Evolutionary conservation across 306 rosid genomes (phyloP), one percentile per base, ranked within the genome.

Genomic region (Malus sieversii): DNA sequence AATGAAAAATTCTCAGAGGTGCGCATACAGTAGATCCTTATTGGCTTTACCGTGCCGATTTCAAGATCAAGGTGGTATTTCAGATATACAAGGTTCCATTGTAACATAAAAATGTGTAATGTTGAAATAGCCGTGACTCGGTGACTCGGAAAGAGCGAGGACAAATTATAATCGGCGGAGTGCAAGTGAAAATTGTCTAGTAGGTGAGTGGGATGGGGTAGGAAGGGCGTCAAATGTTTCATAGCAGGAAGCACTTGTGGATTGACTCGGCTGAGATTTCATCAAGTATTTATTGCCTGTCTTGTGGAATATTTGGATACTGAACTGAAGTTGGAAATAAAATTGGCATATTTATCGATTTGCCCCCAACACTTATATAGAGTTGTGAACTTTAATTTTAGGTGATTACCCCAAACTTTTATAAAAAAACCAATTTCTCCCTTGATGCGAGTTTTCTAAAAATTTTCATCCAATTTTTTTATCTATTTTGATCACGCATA

Each of bases 71-170:
- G 73, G 66, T 18, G 67, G 60, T 30, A 9, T 73, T 57, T 30
- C 58, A 68, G 70, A 73, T 66, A 60, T 66, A 66, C 75, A 38
- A 79, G 66, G 72, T 82, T 79, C 75, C 81, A 58, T 74, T 88
- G 90, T 87, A 88, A 73, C 84, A 84, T 83, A 72, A 48, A 48
- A 15, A 35, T 32, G n/a, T 90, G 88, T 78, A 81, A 35, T 73
- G 66, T 82, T 75, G 62, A 81, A 72, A 78, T 75, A 62, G 78
- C 55, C 67, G 68, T 71, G 81, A 79, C 66, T 72, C 25, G 32
- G 68, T 71, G 81, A 79, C 66, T 72, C 25, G 32, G 80, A 38
- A 68, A 60, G 30, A 25, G 66, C 2, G 32, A 27, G 19, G 66
- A 61, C 74, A 67, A 25, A 6, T 13, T n/a, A 25, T 22, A 67